Evolutionary conservation across 2,329 filamentous ascomycete species (phyloP).

Genomic region (Elsinoe fawcettii): DNA sequence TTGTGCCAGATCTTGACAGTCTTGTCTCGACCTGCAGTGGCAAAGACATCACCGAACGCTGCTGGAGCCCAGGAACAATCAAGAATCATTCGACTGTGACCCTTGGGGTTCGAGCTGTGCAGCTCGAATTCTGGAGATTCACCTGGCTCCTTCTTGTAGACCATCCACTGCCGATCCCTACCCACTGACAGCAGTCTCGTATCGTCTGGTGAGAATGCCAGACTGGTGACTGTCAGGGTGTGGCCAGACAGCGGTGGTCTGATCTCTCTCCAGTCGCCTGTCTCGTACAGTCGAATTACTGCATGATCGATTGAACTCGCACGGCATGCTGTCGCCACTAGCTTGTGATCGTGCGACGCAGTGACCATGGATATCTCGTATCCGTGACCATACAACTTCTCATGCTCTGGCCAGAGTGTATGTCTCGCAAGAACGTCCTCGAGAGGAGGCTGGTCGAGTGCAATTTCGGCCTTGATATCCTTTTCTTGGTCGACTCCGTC

Average conservation of each 20-base stretch:
- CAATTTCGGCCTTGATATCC: conserved; percentile 47
- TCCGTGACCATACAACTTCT: conserved; percentile 96
- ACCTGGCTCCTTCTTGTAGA: conserved; percentile 55
- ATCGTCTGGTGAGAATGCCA: conserved; percentile 73
- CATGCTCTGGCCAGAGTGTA: conserved; percentile 89
- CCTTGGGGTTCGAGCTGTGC: conserved; percentile 65
- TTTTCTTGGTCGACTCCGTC: conserved; percentile 32
- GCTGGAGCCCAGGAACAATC: conserved; percentile 73
- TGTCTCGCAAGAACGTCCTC: conserved; percentile 85
- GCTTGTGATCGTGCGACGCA: conserved; percentile 60
- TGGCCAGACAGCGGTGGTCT: conserved; percentile 77
- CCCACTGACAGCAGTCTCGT: conserved; percentile 75
- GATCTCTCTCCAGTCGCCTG: conserved; percentile 77
- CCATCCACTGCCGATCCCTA: conserved; percentile 80
- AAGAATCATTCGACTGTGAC: conserved; percentile 86
- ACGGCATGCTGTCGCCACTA: conserved; percentile 87
- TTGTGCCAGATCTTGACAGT: conserved; percentile 56
- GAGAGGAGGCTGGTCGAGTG: conserved; percentile 62
- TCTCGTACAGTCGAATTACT: conserved; percentile 86
- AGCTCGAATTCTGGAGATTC: conserved; percentile 46
- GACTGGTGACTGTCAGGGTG: conserved; percentile 72
- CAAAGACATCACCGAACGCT: conserved; percentile 50
- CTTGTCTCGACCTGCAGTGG: conserved; percentile 87
- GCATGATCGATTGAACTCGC: conserved; percentile 91
- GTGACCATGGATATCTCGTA: conserved; percentile 92